A percentile compares a stretch with the other conserved stretches of the same genome.
These are phyloP conservation scores for Botrytis sinoallii DNA, from an alignment of 2,329 filamentous ascomycete genomes.

Conservation along the genomic window DNA sequence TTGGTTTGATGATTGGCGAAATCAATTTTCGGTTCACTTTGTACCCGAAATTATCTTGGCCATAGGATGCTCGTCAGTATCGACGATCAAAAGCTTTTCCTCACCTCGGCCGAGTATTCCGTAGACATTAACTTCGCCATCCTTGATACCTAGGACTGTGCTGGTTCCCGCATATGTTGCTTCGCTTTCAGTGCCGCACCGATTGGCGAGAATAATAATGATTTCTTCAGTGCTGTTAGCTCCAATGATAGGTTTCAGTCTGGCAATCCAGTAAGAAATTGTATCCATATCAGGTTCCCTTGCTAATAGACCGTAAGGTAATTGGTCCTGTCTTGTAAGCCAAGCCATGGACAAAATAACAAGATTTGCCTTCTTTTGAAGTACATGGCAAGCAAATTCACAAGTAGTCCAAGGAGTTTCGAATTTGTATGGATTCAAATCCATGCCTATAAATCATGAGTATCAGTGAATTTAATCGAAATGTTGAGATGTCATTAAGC, in stretches of 20 bases:
- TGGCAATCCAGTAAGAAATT: slow-evolving; percentile 70
- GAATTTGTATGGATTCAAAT: slow-evolving; percentile 57
- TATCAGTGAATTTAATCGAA: background rate
- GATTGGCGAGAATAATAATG: slow-evolving; percentile 68
- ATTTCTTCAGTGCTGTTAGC: slow-evolving; percentile 54
- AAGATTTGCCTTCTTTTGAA: slow-evolving; percentile 55
- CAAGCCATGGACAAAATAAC: slow-evolving; percentile 77
- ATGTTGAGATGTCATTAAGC: background rate
- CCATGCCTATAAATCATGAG: slow-evolving; percentile 46
- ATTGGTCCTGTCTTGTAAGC: slow-evolving; percentile 58
- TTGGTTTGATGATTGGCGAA: background rate
- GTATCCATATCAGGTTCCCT: slow-evolving; percentile 69
- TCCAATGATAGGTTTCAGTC: slow-evolving; percentile 64
- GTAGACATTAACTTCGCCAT: slow-evolving; percentile 65
- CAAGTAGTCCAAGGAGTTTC: slow-evolving; percentile 49
- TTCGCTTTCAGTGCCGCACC: slow-evolving; percentile 63
- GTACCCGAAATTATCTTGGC: background rate
- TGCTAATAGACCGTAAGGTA: slow-evolving; percentile 46
- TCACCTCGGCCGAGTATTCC: slow-evolving; percentile 69
- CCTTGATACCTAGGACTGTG: slow-evolving; percentile 63
- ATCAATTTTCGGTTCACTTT: background rate
- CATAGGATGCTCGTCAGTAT: slow-evolving; percentile 43
- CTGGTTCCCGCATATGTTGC: slow-evolving; percentile 72
- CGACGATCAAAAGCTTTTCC: slow-evolving; percentile 65
- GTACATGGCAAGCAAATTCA: slow-evolving; percentile 51